Conservation (phyloP, 2,329 filamentous ascomycete genomes). For the Erysiphe pulchra region DNA sequence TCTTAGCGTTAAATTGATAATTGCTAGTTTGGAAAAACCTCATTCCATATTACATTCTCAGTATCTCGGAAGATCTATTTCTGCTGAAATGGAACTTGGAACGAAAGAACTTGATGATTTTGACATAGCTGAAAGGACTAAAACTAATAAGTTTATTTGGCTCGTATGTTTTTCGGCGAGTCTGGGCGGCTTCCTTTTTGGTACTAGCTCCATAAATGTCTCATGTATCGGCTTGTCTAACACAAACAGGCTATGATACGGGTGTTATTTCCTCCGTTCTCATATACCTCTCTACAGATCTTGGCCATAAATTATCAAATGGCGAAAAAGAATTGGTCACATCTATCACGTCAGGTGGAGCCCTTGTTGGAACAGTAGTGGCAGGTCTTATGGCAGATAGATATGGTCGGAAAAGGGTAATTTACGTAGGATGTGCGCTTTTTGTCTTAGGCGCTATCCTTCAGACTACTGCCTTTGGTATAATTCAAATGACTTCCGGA, state of each 20-base stretch:
- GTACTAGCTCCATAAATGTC: neutral
- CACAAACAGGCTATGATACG: slow-evolving; percentile 19
- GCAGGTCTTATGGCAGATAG: slow-evolving; percentile 32
- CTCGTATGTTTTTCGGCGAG: slow-evolving; percentile 33
- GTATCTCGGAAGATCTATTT: too few species aligned
- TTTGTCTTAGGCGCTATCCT: slow-evolving; percentile 44
- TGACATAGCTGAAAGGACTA: slow-evolving; percentile 16
- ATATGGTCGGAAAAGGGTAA: slow-evolving; percentile 35
- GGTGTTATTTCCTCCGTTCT: slow-evolving; percentile 20
- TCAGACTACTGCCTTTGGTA: slow-evolving; percentile 31
- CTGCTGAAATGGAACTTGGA: too few species aligned
- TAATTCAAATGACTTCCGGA: slow-evolving; percentile 42
- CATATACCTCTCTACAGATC: slow-evolving; percentile 16
- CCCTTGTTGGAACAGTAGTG: slow-evolving; percentile 35
- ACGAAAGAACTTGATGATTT: neutral
- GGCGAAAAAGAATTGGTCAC: slow-evolving; percentile 26
- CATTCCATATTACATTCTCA: too few species aligned
- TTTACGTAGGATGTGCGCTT: slow-evolving; percentile 35
- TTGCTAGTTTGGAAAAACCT: too few species aligned
- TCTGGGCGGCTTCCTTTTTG: slow-evolving; percentile 38
- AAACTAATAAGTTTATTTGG: slow-evolving; percentile 25
- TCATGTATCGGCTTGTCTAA: slow-evolving; percentile 4
- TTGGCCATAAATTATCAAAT: slow-evolving; percentile 16
- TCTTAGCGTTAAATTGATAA: too few species aligned
- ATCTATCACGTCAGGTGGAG: slow-evolving; percentile 23